phyloP scores from a whole-genome alignment of 768 basidiomycete species.

The Phanerochaete sordida region DNA sequence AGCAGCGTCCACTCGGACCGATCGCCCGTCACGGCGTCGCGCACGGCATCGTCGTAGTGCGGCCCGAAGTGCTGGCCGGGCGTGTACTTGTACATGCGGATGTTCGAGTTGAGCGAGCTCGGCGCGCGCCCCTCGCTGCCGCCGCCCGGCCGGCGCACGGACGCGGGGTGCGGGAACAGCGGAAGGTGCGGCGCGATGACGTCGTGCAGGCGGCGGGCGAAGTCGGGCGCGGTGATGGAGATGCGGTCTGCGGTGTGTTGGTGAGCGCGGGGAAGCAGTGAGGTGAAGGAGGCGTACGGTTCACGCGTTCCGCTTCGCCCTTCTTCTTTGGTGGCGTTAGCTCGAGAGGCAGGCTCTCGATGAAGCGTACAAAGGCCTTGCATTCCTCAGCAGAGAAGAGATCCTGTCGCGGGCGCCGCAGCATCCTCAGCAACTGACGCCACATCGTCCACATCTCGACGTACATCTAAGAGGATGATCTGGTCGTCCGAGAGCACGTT shows the following conservation, averaged over 20 bases:
- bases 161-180: conserved; percentile 41
- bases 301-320: conserved; percentile 69
- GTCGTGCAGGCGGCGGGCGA: conserved; percentile 51
- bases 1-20: conserved; percentile 78
- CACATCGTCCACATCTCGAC: conserved; percentile 17
- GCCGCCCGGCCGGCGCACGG: conserved; percentile 22
- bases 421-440: background rate
- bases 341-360: conserved; percentile 56
- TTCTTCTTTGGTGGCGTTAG: conserved; percentile 68
- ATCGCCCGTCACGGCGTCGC: conserved; percentile 52
- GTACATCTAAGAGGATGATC: conserved; percentile 57
- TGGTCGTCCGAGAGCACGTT: conserved; percentile 57
- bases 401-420: conserved; percentile 33
- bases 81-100: conserved; percentile 68
- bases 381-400: conserved; percentile 61
- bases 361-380: conserved; percentile 53
- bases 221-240: conserved; percentile 53
- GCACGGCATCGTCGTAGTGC: conserved; percentile 73
- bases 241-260: conserved; percentile 50
- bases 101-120: conserved; percentile 66
- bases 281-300: conserved; percentile 41
- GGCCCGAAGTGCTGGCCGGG: conserved; percentile 65
- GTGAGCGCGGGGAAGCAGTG: background rate
- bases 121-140: conserved; percentile 1
- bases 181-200: conserved; percentile 57